Evolutionary conservation across 352 stramenopile genomes (phyloP).

Genomic region (Globisporangium sylvaticum): DNA sequence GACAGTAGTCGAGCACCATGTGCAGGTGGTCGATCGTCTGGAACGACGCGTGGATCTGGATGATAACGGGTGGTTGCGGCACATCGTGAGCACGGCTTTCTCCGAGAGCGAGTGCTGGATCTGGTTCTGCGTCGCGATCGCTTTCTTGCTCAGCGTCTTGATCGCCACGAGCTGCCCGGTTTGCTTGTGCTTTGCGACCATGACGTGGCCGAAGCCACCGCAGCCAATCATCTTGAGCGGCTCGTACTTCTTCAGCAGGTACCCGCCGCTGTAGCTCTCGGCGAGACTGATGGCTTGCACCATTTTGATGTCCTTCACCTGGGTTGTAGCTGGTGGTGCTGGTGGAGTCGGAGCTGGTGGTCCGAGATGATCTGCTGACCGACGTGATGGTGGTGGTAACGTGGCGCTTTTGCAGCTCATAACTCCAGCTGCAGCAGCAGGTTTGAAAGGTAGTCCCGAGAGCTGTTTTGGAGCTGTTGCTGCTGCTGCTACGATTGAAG

Average conservation of each 20-base stretch:
- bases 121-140: conserved; percentile 74
- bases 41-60: conserved; percentile 86
- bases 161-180: conserved; percentile 68
- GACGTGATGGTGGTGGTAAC: neutral
- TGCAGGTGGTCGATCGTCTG: conserved; percentile 81
- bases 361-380: conserved; percentile 1
- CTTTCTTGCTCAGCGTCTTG: conserved; percentile 83
- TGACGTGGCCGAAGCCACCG: conserved; percentile 85
- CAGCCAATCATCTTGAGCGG: conserved; percentile 77
- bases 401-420: conserved; percentile 1
- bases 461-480: neutral
- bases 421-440: neutral
- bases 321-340: neutral
- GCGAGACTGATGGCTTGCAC: conserved; percentile 72
- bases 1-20: conserved; percentile 72
- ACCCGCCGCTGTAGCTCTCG: conserved; percentile 79
- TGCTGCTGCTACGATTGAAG: neutral
- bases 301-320: conserved; percentile 42
- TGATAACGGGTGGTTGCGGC: conserved; percentile 89
- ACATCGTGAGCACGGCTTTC: conserved; percentile 85
- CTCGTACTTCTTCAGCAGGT: conserved; percentile 72
- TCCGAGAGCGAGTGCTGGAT: conserved; percentile 84
- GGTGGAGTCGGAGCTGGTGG: neutral
- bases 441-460: neutral
- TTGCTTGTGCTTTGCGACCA: conserved; percentile 59